Percentiles rank a stretch among this genome's conserved stretches.
Evolutionary conservation across 169 alveolate species (phyloP).

Genomic region (Plasmodium relictum): DNA sequence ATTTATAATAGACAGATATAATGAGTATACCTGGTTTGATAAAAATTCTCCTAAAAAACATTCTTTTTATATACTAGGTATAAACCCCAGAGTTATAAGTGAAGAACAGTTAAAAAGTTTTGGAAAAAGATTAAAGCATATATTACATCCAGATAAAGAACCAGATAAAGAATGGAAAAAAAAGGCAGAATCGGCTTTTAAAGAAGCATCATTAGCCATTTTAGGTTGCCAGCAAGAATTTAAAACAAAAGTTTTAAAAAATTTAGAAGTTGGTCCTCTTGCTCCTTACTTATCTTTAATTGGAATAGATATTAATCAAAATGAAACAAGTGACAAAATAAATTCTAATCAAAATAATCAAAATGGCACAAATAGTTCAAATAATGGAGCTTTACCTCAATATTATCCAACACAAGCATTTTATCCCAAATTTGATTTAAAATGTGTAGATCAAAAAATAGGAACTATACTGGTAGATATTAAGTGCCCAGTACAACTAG

Average conservation of each 20-base stretch:
- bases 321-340: neutral
- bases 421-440: slow-evolving; percentile 78
- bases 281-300: slow-evolving; percentile 69
- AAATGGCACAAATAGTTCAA: neutral
- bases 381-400: slow-evolving; percentile 10
- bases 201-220: slow-evolving; percentile 87
- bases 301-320: slow-evolving; percentile 10
- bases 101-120: slow-evolving; percentile 77
- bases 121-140: slow-evolving; percentile 83
- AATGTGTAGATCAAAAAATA: slow-evolving; percentile 80
- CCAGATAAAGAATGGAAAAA: slow-evolving; percentile 84
- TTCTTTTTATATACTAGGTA: slow-evolving; percentile 84
- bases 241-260: slow-evolving; percentile 57
- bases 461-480: slow-evolving; percentile 79
- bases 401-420: slow-evolving; percentile 73
- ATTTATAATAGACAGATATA: slow-evolving; percentile 79
- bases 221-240: slow-evolving; percentile 77
- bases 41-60: slow-evolving; percentile 78
- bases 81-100: slow-evolving; percentile 77
- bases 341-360: neutral
- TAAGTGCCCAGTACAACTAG: slow-evolving; percentile 79
- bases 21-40: slow-evolving; percentile 77
- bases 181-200: slow-evolving; percentile 84
- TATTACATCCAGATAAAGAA: slow-evolving; percentile 86
- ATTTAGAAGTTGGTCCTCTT: slow-evolving; percentile 55